Base-by-base conservation (phyloP, 73 alveolate species). In the Blepharisma stoltei region DNA sequence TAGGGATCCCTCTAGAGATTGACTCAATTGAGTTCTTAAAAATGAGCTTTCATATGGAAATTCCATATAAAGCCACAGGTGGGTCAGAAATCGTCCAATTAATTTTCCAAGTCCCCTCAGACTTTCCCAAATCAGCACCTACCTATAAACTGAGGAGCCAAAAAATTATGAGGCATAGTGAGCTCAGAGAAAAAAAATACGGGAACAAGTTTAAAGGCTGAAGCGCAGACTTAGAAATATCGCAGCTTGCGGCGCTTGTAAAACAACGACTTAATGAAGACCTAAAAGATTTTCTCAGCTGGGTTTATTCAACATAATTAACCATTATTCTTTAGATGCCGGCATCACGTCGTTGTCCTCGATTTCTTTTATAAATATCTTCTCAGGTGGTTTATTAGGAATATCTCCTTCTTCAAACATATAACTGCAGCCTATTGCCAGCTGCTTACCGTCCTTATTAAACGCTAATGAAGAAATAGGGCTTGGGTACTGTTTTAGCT, bases 371-470 rank as follows among this genome's bases (percentile, higher is more conserved):
- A 60, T 60, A 60, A 60, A 60, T 9, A 60, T 8, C 5, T 60
- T 60, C n/a, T 14, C 46, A n/a, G 73, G 73, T 2, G 79, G 79
- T 43, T 69, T 71, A 18, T 69, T 69, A 25, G 55, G 67, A 1
- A 69, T 69, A 44, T 69, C 79, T 43, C 79, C 79, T 69, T 69
- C 79, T 69, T 69, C 79, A 69, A 18, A 69, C 55, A 44, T 69
- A 69, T 69, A 69, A 11, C 71, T 14, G 60, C 79, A 69, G 11
- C 71, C 79, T 18, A 69, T 5, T 18, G 65, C 79, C 3, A 69
- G 6, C 27, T 46, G 65, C 45, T 69, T 69, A 1, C 79, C 79
- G 27, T n/a, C n/a, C 3, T 44, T 23, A 5, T n/a, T 44, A 46
- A 69, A 44, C 14, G 55, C 79, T n/a, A 69, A 14, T 11, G 79